Evolutionary conservation across 2,329 filamentous ascomycete species (phyloP), one percentile per base, ranked within the genome.

Genomic region (Thermothelomyces thermophilus): DNA sequence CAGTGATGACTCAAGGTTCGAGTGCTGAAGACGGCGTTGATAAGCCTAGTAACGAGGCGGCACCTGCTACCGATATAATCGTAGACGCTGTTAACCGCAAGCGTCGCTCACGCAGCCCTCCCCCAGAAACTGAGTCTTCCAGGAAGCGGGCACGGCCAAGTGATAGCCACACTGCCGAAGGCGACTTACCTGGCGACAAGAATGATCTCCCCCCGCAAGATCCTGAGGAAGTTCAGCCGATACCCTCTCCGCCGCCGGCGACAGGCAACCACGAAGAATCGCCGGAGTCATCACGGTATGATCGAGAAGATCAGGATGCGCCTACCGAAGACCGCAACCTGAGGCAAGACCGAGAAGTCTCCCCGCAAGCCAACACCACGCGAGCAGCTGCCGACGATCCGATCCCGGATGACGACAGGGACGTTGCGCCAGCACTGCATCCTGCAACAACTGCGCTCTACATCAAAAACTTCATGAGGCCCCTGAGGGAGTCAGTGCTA

Each of bases 381-480:
- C 41, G n/a, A 11, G 26, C 5, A 13, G 24, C 3, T 19, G 20
- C 19, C 9, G 43, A 51, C 22, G 52, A 49, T 42, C 46, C 36
- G 7, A 46, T 44, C 28, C 14, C 33, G 11, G 52, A 51, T 20
- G 49, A 51, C 42, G 52, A 54, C 22, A 37, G 52, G 35, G 48
- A 46, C 19, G 66, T 74, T 24, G 67, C 67, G 20, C 82, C 84
- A 6, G 76, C 87, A 0, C 68, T 83, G 31, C 87, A 93, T 65
- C 77, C 80, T 19, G 82, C 85, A 5, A 91, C 90, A 3, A 70
- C 80, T 28, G 84, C 87, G 14, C 72, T 97, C 41, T 97, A 96
- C 69, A 93, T 97, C 59, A 84, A 84, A 65, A 85, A 95, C 61
- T 80, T 97, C 48, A 90, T 94, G 81, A 84, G 91, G 41, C 90